A percentile compares a stretch with the other conserved stretches of the same genome.
Conservation (phyloP, 257 asterid species). For the Gentiana dahurica region DNA sequence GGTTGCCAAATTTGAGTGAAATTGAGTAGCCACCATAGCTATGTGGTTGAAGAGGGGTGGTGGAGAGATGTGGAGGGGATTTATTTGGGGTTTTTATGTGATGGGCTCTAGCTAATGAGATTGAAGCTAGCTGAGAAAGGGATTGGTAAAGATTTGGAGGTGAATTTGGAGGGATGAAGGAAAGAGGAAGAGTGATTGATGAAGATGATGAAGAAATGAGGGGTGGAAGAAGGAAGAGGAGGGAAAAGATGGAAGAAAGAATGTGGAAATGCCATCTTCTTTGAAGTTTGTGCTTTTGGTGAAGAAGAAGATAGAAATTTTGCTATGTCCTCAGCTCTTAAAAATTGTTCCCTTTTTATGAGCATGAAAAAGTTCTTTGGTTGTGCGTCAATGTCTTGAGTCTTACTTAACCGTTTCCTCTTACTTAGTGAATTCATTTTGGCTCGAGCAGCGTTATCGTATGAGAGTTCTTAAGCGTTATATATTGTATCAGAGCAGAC, state of each 20-base stretch:
- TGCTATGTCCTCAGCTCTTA: no score
- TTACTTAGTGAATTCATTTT: no score
- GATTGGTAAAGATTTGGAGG: constrained; percentile 40
- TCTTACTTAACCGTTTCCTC: no score
- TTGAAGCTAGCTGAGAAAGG: constrained; percentile 47
- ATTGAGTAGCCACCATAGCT: constrained; percentile 74
- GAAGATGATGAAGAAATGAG: constrained; percentile 17
- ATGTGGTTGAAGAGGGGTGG: constrained; percentile 51
- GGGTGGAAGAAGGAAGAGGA: constrained; percentile 15
- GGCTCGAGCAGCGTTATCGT: no score
- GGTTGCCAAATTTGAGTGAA: constrained; percentile 77
- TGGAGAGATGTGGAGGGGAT: constrained; percentile 21
- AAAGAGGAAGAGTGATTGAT: constrained; percentile 34
- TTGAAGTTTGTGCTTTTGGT: constrained; percentile 14
- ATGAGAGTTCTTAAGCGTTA: no score
- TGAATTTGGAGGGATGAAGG: constrained; percentile 29
- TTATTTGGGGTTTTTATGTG: constrained; percentile 38
- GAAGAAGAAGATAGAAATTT: constrained; percentile 1
- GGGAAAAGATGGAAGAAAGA: constrained; percentile 17
- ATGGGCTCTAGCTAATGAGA: constrained; percentile 67
- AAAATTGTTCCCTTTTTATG: not conserved
- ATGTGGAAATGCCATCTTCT: constrained; percentile 36
- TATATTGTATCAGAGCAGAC: no score
- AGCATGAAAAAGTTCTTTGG: not conserved
- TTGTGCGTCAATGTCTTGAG: no score